phyloP scores from a whole-genome alignment of 139 green algal species.

The Tetraselmis chui region DNA sequence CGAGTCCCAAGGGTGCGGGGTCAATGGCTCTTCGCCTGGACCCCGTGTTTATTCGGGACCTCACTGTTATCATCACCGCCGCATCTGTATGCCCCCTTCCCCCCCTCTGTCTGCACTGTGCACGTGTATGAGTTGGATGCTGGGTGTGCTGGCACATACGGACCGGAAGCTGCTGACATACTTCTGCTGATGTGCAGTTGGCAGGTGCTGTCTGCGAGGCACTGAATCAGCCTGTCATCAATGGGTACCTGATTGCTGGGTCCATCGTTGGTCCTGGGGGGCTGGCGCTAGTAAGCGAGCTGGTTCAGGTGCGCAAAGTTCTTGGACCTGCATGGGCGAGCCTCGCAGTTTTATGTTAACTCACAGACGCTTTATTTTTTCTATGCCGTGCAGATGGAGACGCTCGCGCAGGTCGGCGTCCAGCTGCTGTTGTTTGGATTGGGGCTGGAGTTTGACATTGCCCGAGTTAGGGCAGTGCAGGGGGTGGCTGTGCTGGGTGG shows the following conservation, averaged over 20 bases:
- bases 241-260: conserved; percentile 93
- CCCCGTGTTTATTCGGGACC: conserved; percentile 74
- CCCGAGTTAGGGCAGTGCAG: conserved; percentile 72
- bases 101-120: no score
- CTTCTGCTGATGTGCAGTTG: conserved; percentile 20
- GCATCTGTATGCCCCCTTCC: conserved; percentile 34
- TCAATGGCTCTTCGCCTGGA: conserved; percentile 83
- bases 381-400: conserved; percentile 50
- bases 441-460: conserved; percentile 83
- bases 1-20: conserved; percentile 69
- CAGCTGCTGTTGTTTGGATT: conserved; percentile 92
- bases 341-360: no score
- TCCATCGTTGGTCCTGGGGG: conserved; percentile 83
- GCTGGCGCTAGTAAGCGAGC: conserved; percentile 70
- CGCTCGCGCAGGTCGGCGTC: conserved; percentile 89
- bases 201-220: conserved; percentile 65
- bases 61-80: conserved; percentile 65
- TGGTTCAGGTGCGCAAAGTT: conserved; percentile 63
- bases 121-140: no score
- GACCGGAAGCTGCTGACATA: no score
- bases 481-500: conserved; percentile 75
- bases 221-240: conserved; percentile 84
- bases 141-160: no score
- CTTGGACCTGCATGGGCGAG: no score
- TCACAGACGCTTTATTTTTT: no score